Percentiles rank a stretch among this genome's conserved stretches.
Evolutionary conservation across 257 asterid genomes (phyloP).

Genomic region (Solanum raphanifolium): DNA sequence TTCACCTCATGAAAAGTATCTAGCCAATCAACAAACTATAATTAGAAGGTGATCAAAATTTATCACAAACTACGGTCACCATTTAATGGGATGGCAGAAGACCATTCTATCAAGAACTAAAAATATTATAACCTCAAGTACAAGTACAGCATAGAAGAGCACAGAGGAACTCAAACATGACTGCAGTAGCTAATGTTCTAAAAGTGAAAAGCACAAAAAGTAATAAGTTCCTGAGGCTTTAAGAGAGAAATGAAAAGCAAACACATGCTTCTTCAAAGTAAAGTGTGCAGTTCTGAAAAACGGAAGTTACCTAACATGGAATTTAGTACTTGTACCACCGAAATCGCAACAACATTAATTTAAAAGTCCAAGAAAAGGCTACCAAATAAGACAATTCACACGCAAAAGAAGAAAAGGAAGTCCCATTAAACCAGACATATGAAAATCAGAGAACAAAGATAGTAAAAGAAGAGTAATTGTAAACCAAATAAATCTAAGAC

Average conservation of each 20-base stretch:
- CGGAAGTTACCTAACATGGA: not conserved
- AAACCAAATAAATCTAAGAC: not conserved
- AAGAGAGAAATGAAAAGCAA: not conserved
- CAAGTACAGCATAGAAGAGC: not conserved
- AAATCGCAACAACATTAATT: not conserved
- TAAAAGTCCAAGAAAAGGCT: not conserved
- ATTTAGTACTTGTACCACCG: not conserved
- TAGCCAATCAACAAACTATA: constrained; percentile 20
- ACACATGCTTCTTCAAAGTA: not conserved
- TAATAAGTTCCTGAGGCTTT: not conserved
- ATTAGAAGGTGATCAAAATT: constrained; percentile 18
- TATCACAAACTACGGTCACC: not conserved
- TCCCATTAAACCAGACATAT: not conserved
- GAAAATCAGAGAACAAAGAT: not conserved
- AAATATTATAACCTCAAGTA: not conserved
- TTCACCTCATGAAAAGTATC: constrained; percentile 83
- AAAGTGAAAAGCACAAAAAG: not conserved
- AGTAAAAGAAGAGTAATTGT: not conserved
- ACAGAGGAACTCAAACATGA: not conserved
- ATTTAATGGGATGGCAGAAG: not conserved
- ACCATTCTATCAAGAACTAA: not conserved
- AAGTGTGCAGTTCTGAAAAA: not conserved
- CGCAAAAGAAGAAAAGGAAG: not conserved
- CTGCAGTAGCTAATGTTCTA: not conserved
- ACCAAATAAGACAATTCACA: not conserved